Base-by-base conservation (phyloP, 495 filamentous ascomycete genomes). In the Massariosphaeria phaeospora region DNA sequence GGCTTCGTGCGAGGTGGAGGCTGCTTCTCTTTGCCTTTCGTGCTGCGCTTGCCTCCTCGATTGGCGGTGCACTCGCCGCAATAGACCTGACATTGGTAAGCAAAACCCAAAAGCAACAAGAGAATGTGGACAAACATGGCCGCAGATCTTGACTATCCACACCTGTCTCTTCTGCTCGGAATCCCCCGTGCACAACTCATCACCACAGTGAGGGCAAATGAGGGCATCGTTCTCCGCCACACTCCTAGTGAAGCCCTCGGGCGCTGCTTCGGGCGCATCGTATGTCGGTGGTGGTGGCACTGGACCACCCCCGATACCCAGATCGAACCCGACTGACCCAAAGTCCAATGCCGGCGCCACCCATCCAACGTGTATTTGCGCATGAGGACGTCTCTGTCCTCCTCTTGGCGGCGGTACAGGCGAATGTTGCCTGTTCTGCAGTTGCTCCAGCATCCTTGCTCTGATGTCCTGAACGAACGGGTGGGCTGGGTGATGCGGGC, bases 121-220 rank as follows among this genome's bases (percentile, higher is more conserved):
- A n/a, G n/a, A n/a, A n/a, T n/a, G n/a, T n/a, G n/a, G n/a, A n/a
- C 85, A 55, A 74, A 90, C 86, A 75, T 91, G 86, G 48, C 86
- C 87, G 68, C 86, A 91, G 51, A 71, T 69, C 58, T 82, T 88
- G 1, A 82, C 74, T 15, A 87, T 75, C 85, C 86, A 89, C 27
- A 89, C 82, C 52, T 86, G 78, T 64, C 79, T 78, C 65, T 83
- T 81, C 7, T 71, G 51, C 21, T 81, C 80, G 36, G 76, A 71
- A 18, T 77, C 76, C 25, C 73, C 69, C 17, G 70, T 69, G n/a
- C 84, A 81, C 39, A 91, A 67, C 64, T 90, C 86, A 30, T 79
- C 74, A 5, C 78, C 76, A 60, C 86, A 91, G 54, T 83, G 83
- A 0, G 86, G 85, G 67, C 86, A 91, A 12, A 85, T 72, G 3